Base-by-base conservation (phyloP, 2,329 filamentous ascomycete genomes). In the Cadophora malorum region DNA sequence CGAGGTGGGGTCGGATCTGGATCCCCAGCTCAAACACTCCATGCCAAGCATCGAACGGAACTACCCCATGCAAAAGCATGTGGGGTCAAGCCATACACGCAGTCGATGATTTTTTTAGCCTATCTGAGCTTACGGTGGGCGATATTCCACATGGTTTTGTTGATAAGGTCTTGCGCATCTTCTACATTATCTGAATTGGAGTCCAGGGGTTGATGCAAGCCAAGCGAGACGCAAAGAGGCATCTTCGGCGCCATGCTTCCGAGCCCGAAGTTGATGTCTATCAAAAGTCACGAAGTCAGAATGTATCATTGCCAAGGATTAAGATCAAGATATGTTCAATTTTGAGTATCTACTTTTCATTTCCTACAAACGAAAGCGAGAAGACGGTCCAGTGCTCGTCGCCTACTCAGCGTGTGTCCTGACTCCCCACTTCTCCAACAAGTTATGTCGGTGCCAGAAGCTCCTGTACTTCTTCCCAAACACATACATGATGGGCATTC, bases 401-500 rank as follows among this genome's bases (percentile, higher is more conserved):
- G 16, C 23, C 21, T 68, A 71, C 21, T 71, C 70, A 23, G 67
- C 68, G 55, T 71, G 70, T 3, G 70, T 71, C 25, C 68, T 50
- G 25, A 71, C 64, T 50, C 65, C 56, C 45, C 70, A 68, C 63
- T 68, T 67, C 63, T 68, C 68, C 56, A 71, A 49, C 55, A 70
- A 45, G 41, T 70, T 72, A 38, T 67, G 56, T 25, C 68, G 65
- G 45, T 23, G 56, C 70, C 70, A 72, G 64, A 69, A 72, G 28
- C 75, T 73, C 52, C 79, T 74, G 53, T 78, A 77, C 47, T 71
- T 70, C 67, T 76, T 76, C 25, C 74, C 74, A 52, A 65, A 76
- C 12, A 76, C 66, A 69, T 76, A 76, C 64, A 74, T 72, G 3
- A 73, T 71, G 19, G 75, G 69, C 1, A 71, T 76, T 7, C 69